Evolutionary conservation across 257 asterid species (phyloP), one percentile per base, ranked within the genome.

Genomic region (Ilex asprella): DNA sequence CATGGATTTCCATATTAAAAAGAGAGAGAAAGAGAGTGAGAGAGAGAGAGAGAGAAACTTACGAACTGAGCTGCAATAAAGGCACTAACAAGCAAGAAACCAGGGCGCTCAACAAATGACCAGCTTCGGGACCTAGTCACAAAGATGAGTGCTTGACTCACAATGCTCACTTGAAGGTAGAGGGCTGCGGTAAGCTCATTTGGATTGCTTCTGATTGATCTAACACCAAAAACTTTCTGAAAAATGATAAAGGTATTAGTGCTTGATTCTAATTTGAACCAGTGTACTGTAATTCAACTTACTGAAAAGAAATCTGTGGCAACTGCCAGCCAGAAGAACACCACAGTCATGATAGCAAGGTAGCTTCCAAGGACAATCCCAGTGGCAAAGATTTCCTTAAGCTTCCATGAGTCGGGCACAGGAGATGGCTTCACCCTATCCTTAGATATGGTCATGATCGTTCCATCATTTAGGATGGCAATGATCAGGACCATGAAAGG

Each of bases 381-480:
- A 1, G 96, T 85, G 74, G 95, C 89, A 27, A 91, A 91, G 59
- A 91, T 90, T 63, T 90, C 97, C 2, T 85, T 85, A 61, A 90
- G 95, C 78, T 90, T 90, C 97, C 97, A 90, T 2, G 97, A 83
- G 57, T 90, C 97, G 2, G 97, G 97, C 56, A 85, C 55, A 12
- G 97, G 97, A 65, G 97, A 91, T 15, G 96, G 97, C 82, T 76
- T 81, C 63, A 85, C 96, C 56, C 88, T 76, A 55, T 87, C 96
- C 72, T 90, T 87, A 2, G 97, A 87, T 70, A 90, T 90, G 67
- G 96, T 90, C 97, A 90, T 90, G 82, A 90, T 90, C 65, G 97
- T 87, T 5, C 97, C 96, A 6, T 90, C 97, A 39, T 87, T 90
- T 72, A 90, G 87, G 63, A 90, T 73, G 39, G 97, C 96, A 49